Evolutionary conservation across 148 eudicot genomes (phyloP).

Genomic region (Selenicereus undatus): DNA sequence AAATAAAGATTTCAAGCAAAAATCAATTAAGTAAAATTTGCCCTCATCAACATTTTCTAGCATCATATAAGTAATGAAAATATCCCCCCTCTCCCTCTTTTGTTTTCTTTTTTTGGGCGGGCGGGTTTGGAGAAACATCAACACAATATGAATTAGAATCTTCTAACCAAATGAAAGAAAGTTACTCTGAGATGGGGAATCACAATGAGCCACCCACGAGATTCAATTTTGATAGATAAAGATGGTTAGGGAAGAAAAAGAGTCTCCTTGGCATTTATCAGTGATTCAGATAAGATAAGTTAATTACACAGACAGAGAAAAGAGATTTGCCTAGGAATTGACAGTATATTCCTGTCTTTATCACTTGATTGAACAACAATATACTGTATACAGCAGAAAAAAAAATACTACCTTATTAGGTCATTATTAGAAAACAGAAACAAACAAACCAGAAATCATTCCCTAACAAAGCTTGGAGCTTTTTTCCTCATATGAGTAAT

Average conservation of each 20-base stretch:
- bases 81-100: not conserved
- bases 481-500: not conserved
- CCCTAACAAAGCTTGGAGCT: constrained; percentile 3
- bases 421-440: not conserved
- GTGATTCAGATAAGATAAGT: constrained; percentile 10
- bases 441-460: not conserved
- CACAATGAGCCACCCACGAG: constrained; percentile 1
- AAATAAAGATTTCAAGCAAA: not conserved
- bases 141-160: not conserved
- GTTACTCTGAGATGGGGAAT: not conserved
- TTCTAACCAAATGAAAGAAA: not conserved
- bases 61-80: not conserved
- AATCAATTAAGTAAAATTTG: not conserved
- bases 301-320: not conserved
- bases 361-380: not conserved
- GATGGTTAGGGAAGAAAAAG: constrained; percentile 10
- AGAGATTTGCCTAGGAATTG: constrained; percentile 4
- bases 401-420: not conserved
- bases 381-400: not conserved
- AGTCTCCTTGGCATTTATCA: not conserved
- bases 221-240: not conserved
- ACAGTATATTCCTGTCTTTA: not conserved
- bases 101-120: not conserved
- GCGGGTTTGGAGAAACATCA: not conserved
- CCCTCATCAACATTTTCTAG: not conserved